Percentiles rank a stretch among this genome's conserved stretches.
Evolutionary conservation across 371 early-diverging fungal species (phyloP).

Genomic region (Circinella minor): DNA sequence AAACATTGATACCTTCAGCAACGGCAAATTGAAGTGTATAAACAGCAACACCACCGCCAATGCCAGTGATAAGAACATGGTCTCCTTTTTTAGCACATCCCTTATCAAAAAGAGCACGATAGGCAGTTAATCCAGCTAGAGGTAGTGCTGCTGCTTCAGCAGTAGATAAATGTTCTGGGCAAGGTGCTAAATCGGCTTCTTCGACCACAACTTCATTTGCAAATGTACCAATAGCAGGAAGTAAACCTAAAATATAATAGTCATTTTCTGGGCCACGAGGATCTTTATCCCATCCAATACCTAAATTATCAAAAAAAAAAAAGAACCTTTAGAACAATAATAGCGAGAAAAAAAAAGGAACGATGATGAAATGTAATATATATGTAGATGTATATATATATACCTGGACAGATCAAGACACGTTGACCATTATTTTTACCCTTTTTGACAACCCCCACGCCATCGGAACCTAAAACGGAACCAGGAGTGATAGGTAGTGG

Average conservation of each 20-base stretch:
- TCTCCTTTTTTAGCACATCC: constrained; percentile 57
- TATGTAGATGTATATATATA: too few relatives aligned
- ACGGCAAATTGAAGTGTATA: constrained; percentile 71
- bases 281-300: constrained; percentile 60
- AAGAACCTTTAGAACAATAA: too few relatives aligned
- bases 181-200: constrained; percentile 48
- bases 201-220: constrained; percentile 59
- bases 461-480: constrained; percentile 66
- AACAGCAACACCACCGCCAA: constrained; percentile 79
- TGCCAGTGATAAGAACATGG: constrained; percentile 73
- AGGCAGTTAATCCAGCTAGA: constrained; percentile 75
- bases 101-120: constrained; percentile 61
- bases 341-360: too few relatives aligned
- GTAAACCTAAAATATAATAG: constrained; percentile 62
- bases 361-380: too few relatives aligned
- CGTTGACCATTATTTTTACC: constrained; percentile 33
- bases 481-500: constrained; percentile 40
- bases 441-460: constrained; percentile 51
- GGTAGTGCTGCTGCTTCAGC: constrained; percentile 74
- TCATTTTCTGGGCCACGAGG: constrained; percentile 64
- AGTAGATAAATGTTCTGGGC: constrained; percentile 62
- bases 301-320: too few relatives aligned
- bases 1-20: constrained; percentile 70
- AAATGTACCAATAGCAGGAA: constrained; percentile 60
- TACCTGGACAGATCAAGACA: constrained; percentile 59